Conservation (phyloP, 495 filamentous ascomycete species). For the Hypoxylon perforatum region DNA sequence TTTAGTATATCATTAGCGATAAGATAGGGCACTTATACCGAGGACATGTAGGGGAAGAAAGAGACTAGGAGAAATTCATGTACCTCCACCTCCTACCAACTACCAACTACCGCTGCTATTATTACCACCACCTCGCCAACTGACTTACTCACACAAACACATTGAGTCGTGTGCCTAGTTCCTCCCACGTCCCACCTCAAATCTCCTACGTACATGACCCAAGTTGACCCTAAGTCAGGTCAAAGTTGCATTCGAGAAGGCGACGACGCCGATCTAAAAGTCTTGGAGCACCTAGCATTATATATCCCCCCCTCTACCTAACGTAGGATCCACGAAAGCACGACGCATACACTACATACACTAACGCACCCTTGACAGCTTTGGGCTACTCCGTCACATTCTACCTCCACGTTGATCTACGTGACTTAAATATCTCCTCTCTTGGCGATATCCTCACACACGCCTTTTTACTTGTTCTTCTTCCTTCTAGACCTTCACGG, state of each 20-base stretch:
- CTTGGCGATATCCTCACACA: not conserved
- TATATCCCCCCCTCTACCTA: not conserved
- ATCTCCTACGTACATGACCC: too few species aligned
- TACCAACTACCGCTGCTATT: too few species aligned
- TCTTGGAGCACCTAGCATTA: slow-evolving; percentile 29
- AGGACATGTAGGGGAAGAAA: too few species aligned
- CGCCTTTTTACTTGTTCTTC: not conserved
- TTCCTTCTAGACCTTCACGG: slow-evolving; percentile 14
- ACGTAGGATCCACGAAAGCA: too few species aligned
- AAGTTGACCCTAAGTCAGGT: too few species aligned
- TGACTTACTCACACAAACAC: too few species aligned
- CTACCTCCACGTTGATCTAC: too few species aligned
- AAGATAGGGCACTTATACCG: not conserved
- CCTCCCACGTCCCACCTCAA: too few species aligned
- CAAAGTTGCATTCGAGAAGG: slow-evolving; percentile 6
- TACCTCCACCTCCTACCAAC: not conserved
- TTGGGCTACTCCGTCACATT: slow-evolving; percentile 7
- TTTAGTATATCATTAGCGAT: not conserved
- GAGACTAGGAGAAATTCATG: too few species aligned
- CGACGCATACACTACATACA: too few species aligned
- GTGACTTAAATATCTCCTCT: slow-evolving; percentile 2
- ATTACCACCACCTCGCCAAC: too few species aligned
- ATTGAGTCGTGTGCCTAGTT: too few species aligned
- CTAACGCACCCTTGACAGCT: not conserved
- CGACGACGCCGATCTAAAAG: slow-evolving; percentile 16